Evolutionary conservation across 176 grass and related monocot genomes (phyloP).

Genomic region (Carex parvula): DNA sequence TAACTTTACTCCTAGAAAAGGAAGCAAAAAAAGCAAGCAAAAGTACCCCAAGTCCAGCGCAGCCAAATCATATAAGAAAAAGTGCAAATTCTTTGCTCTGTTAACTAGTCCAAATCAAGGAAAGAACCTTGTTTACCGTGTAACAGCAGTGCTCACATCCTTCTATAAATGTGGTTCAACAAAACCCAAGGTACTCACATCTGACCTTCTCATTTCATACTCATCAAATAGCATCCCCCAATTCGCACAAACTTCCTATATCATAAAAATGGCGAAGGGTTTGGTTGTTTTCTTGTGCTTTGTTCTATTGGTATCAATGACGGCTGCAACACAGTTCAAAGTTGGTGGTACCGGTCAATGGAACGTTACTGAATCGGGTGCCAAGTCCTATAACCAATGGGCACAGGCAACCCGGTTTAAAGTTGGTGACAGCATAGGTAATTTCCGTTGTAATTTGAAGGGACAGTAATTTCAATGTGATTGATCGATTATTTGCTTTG

Average conservation of each 20-base stretch:
- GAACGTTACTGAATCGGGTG: conserved; percentile 36
- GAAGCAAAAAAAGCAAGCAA: conserved; percentile 2
- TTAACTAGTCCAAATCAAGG: conserved; percentile 33
- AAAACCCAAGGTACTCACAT: background rate
- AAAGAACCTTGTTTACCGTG: conserved; percentile 40
- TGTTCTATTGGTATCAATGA: conserved; percentile 30
- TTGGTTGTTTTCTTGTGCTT: conserved; percentile 39
- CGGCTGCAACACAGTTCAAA: conserved; percentile 60
- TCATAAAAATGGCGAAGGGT: conserved; percentile 35
- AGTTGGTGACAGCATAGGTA: conserved; percentile 69
- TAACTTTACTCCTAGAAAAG: conserved; percentile 35
- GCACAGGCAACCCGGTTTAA: conserved; percentile 70
- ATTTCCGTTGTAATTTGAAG: background rate
- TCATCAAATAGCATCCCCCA: background rate
- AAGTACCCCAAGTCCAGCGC: background rate
- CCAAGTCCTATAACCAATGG: conserved; percentile 58
- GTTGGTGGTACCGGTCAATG: conserved; percentile 61
- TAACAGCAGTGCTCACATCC: conserved; percentile 14
- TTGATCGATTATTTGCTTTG: background rate
- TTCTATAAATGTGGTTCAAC: background rate
- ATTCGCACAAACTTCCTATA: background rate
- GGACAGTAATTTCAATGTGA: background rate
- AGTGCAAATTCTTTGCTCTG: conserved; percentile 36
- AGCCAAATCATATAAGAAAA: background rate
- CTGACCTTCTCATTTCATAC: background rate